Evolutionary conservation across 108 stramenopile genomes (phyloP), one percentile per base, ranked within the genome.

Genomic region (Chaetoceros tenuissimus): DNA sequence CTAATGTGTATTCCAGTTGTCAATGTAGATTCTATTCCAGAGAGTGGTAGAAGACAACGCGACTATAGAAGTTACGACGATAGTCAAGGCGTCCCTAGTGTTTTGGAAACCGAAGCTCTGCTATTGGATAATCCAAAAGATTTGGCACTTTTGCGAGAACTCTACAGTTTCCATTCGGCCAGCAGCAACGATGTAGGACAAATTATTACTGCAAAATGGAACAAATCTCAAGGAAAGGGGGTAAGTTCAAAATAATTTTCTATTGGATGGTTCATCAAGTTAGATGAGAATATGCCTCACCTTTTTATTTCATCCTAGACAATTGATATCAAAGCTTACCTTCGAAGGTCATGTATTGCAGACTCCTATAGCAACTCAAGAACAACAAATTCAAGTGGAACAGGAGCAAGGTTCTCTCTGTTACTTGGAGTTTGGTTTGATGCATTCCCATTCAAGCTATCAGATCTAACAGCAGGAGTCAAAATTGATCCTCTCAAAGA

Each of bases 341-440:
- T 54, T 17, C 3, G 23, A 24, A 49, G 23, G 13, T 23, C 19
- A 16, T 3, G 53, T n/a, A 26, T 31, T 5, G 53, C 3, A 8
- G 3, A 54, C 22, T 29, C 18, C 13, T 13, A 40, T 13, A 40
- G 34, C 13, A 13, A 13, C 5, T 40, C 34, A 40, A 10, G 5
- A 10, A n/a, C n/a, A n/a, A n/a, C n/a, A n/a, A n/a, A n/a, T n/a
- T 1, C n/a, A n/a, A 3, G 58, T 20, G 58, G 3, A 25, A 51
- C 16, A 40, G 23, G 20, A 31, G 28, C 48, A 24, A 3, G 5
- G 10, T 8, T 61, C 22, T 51, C 60, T 1, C 2, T 17, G 19
- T 18, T 61, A 1, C 26, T 61, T n/a, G 60, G 60, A 3, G 13
- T 7, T 16, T 61, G 60, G 60, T 61, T 52, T 28, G 60, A 43